A percentile compares a stretch with the other conserved stretches of the same genome.
These are phyloP conservation scores for Hypomyces rosellus DNA, from an alignment of 2,329 filamentous ascomycete species.

Conservation along the genomic window DNA sequence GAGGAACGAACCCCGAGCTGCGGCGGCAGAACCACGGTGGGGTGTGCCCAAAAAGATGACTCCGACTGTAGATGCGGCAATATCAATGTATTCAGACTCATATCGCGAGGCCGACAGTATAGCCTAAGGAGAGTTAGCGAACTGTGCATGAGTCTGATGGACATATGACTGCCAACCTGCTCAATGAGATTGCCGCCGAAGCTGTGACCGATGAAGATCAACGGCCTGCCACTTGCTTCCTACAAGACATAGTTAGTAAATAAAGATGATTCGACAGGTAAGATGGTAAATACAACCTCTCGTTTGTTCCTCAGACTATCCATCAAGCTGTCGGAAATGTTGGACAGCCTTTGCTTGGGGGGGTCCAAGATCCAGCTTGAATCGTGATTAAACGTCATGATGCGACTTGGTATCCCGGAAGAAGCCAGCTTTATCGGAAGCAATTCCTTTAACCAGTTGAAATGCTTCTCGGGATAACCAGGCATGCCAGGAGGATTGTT, in stretches of 20 bases:
- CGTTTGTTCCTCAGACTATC: not conserved
- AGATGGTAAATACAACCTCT: not conserved
- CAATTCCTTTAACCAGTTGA: slow-evolving; percentile 6
- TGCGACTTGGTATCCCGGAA: not conserved
- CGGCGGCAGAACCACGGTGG: slow-evolving; percentile 8
- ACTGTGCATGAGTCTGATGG: no score
- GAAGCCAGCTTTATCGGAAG: not conserved
- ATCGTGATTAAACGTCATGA: slow-evolving; percentile 9
- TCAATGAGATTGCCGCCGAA: slow-evolving; percentile 11
- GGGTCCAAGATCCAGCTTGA: slow-evolving; percentile 2
- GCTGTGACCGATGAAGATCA: slow-evolving; percentile 11
- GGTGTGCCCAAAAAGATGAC: slow-evolving; percentile 11
- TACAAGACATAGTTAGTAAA: not conserved
- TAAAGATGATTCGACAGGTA: not conserved
- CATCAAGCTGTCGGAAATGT: slow-evolving; percentile 5
- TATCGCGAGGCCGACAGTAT: slow-evolving; percentile 9
- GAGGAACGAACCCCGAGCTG: slow-evolving; percentile 5
- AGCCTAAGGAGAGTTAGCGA: not conserved
- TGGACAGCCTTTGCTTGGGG: slow-evolving; percentile 7
- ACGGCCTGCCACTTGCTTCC: slow-evolving; percentile 1
- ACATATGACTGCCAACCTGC: not conserved
- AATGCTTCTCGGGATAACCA: slow-evolving; percentile 4
- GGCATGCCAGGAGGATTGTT: slow-evolving; percentile 8
- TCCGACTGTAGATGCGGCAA: slow-evolving; percentile 8
- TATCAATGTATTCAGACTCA: slow-evolving; percentile 2